These are phyloP conservation scores for Lagerstroemia fauriei DNA, from an alignment of 441 rosid species.

Conservation along the genomic window DNA sequence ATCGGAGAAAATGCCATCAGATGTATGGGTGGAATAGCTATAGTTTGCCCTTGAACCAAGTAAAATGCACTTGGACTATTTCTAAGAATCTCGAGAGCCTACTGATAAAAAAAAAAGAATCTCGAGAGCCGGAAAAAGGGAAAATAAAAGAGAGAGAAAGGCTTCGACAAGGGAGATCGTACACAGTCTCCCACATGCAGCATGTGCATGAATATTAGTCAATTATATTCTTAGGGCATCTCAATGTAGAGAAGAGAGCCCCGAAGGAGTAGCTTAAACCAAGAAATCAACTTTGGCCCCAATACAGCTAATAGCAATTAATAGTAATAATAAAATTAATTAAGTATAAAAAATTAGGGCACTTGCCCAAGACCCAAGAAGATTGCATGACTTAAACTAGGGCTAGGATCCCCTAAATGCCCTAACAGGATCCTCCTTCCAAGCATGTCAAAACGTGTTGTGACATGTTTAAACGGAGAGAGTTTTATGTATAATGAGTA, in stretches of 20 bases:
- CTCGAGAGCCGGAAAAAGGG: conserved; percentile 24
- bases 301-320: background rate
- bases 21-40: background rate
- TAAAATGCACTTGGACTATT: conserved; percentile 22
- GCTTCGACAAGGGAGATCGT: conserved; percentile 32
- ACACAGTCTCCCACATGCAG: conserved; percentile 81
- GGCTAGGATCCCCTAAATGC: conserved; percentile 20
- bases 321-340: no score
- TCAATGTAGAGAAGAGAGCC: background rate
- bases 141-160: background rate
- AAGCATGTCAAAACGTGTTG: no score
- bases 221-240: conserved; percentile 34
- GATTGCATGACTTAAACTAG: conserved; percentile 44
- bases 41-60: conserved; percentile 21
- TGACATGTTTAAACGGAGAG: no score
- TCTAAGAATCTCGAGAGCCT: conserved; percentile 29
- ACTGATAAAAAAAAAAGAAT: no score
- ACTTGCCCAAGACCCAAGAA: conserved; percentile 44
- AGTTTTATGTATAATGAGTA: no score
- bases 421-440: conserved; percentile 37
- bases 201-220: conserved; percentile 59
- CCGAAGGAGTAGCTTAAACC: conserved; percentile 32
- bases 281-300: conserved; percentile 34
- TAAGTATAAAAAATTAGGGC: background rate
- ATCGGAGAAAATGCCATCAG: no score